Evolutionary conservation across 169 alveolate genomes (phyloP), one percentile per base, ranked within the genome.

Genomic region (Haemoproteus tartakovskyi): DNA sequence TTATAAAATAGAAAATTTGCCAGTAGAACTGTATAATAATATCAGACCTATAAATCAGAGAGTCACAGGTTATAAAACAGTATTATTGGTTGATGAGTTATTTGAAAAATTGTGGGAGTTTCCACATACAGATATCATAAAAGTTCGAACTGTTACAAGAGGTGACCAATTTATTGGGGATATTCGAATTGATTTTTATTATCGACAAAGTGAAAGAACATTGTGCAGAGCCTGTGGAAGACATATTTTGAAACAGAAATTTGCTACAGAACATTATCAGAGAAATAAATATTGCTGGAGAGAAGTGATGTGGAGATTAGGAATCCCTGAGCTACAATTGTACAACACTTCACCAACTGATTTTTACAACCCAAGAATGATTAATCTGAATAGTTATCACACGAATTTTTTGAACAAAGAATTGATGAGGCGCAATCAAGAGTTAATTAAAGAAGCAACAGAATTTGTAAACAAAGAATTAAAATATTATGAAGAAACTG

Each of bases 81-180:
- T 74, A 2, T 48, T 85, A 11, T 51, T 85, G 5, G 90, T 85
- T 27, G 90, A 85, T 57, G 90, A 85, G 3, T 50, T 85, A 16
- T 85, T 85, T 79, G 90, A 85, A 41, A 85, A 83, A 40, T 78
- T 85, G 48, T 85, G 90, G 90, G 90, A 85, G 24, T 85, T 85
- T 43, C 90, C 90, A 1, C 54, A 48, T 19, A 80, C 88, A n/a
- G 90, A 85, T 8, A 79, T 80, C 27, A 85, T 85, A 0, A 62
- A 85, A 40, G 87, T 80, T 19, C 19, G 90, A 22, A 85, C 85
- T n/a, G 90, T 85, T 11, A 85, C 90, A 0, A 57, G 90, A 46
- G 90, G 90, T 5, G 90, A 85, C 14, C 90, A 85, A 40, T 85
- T 85, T 59, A 85, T 85, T 21, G 90, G 90, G 2, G 90, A 85